Evolutionary conservation across 2,329 filamentous ascomycete genomes (phyloP).

Genomic region (Leptographium radiaticola): DNA sequence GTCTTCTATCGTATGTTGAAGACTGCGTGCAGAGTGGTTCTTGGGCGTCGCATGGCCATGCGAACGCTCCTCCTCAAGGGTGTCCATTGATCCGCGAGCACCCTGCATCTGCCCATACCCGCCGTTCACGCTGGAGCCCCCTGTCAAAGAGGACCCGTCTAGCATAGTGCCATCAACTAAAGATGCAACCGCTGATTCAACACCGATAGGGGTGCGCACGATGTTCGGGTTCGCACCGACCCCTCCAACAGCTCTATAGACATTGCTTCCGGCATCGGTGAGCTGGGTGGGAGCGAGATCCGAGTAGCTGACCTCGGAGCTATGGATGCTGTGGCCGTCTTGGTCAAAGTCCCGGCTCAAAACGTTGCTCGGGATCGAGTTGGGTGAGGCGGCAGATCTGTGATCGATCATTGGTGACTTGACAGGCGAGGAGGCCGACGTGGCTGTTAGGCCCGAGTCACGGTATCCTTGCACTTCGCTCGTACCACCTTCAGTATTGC

Average conservation of each 20-base stretch:
- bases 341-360: constrained; percentile 40
- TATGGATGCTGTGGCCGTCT: constrained; percentile 42
- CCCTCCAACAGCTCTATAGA: constrained; percentile 56
- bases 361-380: constrained; percentile 41
- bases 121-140: constrained; percentile 36
- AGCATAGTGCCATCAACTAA: constrained; percentile 62
- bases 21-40: constrained; percentile 28
- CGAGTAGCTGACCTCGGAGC: constrained; percentile 40
- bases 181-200: constrained; percentile 86
- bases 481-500: constrained; percentile 56
- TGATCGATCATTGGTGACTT: constrained; percentile 37
- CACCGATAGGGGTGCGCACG: constrained; percentile 55
- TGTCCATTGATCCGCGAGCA: constrained; percentile 23
- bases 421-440: constrained; percentile 43
- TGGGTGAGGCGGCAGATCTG: constrained; percentile 28
- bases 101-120: constrained; percentile 28
- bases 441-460: constrained; percentile 40
- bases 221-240: constrained; percentile 64
- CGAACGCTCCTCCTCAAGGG: constrained; percentile 20
- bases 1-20: constrained; percentile 25
- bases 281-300: constrained; percentile 23
- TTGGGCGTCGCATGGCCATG: constrained; percentile 18
- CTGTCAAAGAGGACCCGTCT: constrained; percentile 56
- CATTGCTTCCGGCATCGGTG: constrained; percentile 36
- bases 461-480: constrained; percentile 43